A percentile compares a stretch with the other conserved stretches of the same genome.
These are phyloP conservation scores for Polymyxa betae DNA, from an alignment of 208 protist genomes.

Conservation along the genomic window DNA sequence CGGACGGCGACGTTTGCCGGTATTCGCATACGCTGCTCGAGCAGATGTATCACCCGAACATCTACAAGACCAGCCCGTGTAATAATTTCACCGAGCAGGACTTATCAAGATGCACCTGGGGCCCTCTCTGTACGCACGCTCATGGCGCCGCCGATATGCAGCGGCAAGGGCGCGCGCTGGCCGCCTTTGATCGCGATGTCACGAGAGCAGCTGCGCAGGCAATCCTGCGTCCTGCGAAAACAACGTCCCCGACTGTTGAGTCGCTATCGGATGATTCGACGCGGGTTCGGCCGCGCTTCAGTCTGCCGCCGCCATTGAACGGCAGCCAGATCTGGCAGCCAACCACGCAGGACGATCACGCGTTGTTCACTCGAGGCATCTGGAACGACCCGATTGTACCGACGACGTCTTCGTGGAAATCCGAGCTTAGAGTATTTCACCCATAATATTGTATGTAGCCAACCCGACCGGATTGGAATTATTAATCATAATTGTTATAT, in stretches of 20 bases:
- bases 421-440: no score
- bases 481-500: no score
- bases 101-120: conserved; percentile 44
- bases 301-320: conserved; percentile 45
- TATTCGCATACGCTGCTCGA: conserved; percentile 47
- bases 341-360: not conserved
- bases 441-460: no score
- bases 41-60: conserved; percentile 52
- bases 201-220: not conserved
- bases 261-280: not conserved
- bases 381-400: no score
- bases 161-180: conserved; percentile 26
- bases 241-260: not conserved
- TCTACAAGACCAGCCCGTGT: conserved; percentile 39
- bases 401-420: no score
- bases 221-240: not conserved
- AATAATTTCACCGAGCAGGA: conserved; percentile 47
- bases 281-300: not conserved
- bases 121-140: conserved; percentile 29
- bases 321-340: conserved; percentile 47
- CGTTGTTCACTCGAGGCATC: not conserved
- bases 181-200: conserved; percentile 23
- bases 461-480: no score
- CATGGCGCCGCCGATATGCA: conserved; percentile 40
- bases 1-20: conserved; percentile 37